Evolutionary conservation across 2,329 filamentous ascomycete genomes (phyloP).

Genomic region (Aspergillus ustus): DNA sequence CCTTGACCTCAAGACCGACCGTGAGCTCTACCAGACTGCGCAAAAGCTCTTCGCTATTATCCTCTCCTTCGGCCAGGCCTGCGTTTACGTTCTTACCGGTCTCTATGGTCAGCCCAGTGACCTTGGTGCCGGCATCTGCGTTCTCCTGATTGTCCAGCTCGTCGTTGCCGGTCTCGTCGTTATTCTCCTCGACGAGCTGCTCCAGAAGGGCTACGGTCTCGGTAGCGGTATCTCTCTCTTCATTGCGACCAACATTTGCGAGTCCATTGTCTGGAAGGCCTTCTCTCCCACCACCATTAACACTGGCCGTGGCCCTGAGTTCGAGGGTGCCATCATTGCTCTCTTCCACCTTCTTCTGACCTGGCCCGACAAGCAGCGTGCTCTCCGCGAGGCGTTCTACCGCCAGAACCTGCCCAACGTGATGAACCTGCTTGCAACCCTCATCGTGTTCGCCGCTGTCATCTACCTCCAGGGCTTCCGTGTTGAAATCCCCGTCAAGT

Average conservation of each 20-base stretch:
- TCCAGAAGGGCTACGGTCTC: conserved; percentile 99
- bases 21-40: conserved; percentile 98
- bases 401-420: conserved; percentile 99
- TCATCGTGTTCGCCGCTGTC: conserved; percentile 92
- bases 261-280: conserved; percentile 99
- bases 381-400: conserved; percentile 98
- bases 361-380: conserved; percentile 99
- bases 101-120: conserved; percentile 97
- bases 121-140: conserved; percentile 96
- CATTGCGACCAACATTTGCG: conserved; percentile 99
- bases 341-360: conserved; percentile 97
- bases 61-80: conserved; percentile 94
- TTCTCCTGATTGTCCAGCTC: conserved; percentile 96
- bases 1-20: conserved; percentile 99
- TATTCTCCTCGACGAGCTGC: conserved; percentile 97
- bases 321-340: conserved; percentile 96
- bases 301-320: conserved; percentile 97
- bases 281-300: conserved; percentile 99
- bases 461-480: conserved; percentile 99
- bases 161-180: conserved; percentile 98
- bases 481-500: conserved; percentile 99
- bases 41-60: conserved; percentile 99
- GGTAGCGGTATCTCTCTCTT: conserved; percentile 99
- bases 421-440: conserved; percentile 95
- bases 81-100: conserved; percentile 96